Conservation (phyloP, 345 rosid genomes). For the Ceriops tagal region DNA sequence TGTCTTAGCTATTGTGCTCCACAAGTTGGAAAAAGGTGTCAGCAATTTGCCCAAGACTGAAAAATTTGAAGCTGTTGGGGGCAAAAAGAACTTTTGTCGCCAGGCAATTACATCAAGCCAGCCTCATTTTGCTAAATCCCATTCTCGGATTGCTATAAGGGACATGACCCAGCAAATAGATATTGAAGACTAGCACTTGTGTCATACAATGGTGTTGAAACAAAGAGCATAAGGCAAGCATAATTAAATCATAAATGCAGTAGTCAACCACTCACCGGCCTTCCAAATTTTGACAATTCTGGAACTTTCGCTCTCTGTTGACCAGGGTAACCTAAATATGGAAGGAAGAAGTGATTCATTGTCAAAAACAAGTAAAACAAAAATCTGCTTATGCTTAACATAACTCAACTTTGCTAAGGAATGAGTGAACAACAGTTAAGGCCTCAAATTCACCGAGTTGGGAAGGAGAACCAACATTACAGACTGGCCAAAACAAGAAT, state of each 20-base stretch:
- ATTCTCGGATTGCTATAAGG: not conserved
- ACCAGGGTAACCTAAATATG: slow-evolving; percentile 24
- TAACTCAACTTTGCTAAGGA: no score
- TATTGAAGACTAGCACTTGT: no score
- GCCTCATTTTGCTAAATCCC: not conserved
- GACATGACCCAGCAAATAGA: not conserved
- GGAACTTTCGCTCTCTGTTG: slow-evolving; percentile 60
- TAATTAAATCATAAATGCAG: not conserved
- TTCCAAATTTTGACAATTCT: slow-evolving; percentile 81
- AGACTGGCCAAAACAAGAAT: not conserved
- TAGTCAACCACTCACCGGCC: slow-evolving; percentile 61
- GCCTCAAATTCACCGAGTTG: no score
- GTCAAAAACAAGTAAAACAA: no score
- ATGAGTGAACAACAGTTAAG: no score
- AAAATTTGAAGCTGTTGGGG: not conserved
- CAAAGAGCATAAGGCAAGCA: slow-evolving; percentile 2
- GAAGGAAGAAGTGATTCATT: not conserved
- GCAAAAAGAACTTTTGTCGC: not conserved
- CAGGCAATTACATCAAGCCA: not conserved
- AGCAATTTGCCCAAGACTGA: not conserved
- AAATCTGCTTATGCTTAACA: no score
- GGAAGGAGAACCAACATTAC: no score
- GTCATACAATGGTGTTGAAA: not conserved
- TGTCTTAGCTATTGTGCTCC: not conserved
- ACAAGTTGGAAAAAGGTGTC: not conserved